phyloP scores from a whole-genome alignment of 2,329 filamentous ascomycete species.

The Aspergillus pseudonomiae region DNA sequence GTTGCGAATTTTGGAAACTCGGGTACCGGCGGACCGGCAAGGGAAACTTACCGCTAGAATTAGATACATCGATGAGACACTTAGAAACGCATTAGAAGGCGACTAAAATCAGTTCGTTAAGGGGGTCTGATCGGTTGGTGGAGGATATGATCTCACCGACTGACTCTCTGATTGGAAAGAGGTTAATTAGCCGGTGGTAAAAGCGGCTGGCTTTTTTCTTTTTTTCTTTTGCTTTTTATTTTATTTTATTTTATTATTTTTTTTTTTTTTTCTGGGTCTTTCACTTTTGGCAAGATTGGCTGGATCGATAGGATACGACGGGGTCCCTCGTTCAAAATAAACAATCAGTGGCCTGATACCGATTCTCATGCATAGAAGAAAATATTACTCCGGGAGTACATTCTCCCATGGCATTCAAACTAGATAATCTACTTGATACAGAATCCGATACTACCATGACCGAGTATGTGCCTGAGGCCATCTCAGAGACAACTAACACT shows the following conservation, averaged over 20 bases:
- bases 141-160: constrained; percentile 10
- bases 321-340: background rate
- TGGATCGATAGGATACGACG: background rate
- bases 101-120: constrained; percentile 3
- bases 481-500: too few relatives aligned
- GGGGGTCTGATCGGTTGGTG: constrained; percentile 9
- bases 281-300: background rate
- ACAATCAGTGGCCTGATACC: background rate
- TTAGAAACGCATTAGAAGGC: constrained; percentile 1
- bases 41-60: background rate
- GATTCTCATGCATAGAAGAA: background rate
- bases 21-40: constrained; percentile 11
- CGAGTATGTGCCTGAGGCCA: background rate
- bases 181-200: constrained; percentile 6
- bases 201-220: constrained; percentile 1
- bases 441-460: background rate
- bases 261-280: background rate
- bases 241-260: too few relatives aligned
- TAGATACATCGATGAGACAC: background rate
- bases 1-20: background rate
- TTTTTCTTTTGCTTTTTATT: background rate
- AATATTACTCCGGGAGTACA: background rate
- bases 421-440: background rate
- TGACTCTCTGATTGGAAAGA: constrained; percentile 2
- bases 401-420: background rate